Evolutionary conservation across 345 rosid genomes (phyloP).

Genomic region (Boechera stricta): DNA sequence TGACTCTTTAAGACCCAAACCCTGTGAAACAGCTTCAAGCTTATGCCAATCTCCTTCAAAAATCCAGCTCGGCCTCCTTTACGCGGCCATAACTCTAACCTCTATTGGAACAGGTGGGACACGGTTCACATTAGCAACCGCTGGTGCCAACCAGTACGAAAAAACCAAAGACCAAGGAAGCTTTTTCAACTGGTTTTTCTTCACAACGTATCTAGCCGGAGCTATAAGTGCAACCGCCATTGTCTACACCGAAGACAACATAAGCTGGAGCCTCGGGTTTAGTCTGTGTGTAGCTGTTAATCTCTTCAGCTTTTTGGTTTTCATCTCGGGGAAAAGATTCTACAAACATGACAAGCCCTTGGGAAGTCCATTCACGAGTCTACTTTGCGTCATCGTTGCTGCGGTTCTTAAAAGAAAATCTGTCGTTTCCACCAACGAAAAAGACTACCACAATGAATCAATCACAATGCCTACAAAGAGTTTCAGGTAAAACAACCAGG

Average conservation of each 20-base stretch:
- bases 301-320: constrained; percentile 41
- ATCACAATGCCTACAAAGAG: constrained; percentile 36
- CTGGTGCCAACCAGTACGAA: constrained; percentile 57
- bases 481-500: constrained; percentile 43
- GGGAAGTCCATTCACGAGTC: constrained; percentile 55
- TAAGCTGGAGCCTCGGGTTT: constrained; percentile 59
- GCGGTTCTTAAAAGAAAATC: constrained; percentile 50
- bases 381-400: constrained; percentile 55
- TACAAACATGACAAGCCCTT: constrained; percentile 47
- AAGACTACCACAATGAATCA: constrained; percentile 49
- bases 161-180: constrained; percentile 41
- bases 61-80: constrained; percentile 47
- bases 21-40: constrained; percentile 41
- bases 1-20: constrained; percentile 48
- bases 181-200: constrained; percentile 64
- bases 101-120: constrained; percentile 48
- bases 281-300: constrained; percentile 43
- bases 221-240: constrained; percentile 46
- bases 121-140: constrained; percentile 49
- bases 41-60: constrained; percentile 46
- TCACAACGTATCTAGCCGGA: constrained; percentile 37
- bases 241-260: constrained; percentile 51
- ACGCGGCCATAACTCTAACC: constrained; percentile 46
- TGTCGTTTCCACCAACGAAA: constrained; percentile 35
- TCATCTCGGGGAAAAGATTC: constrained; percentile 48